These are phyloP conservation scores for Candida railenensis DNA, from an alignment of 805 yeast species.

Conservation along the genomic window DNA sequence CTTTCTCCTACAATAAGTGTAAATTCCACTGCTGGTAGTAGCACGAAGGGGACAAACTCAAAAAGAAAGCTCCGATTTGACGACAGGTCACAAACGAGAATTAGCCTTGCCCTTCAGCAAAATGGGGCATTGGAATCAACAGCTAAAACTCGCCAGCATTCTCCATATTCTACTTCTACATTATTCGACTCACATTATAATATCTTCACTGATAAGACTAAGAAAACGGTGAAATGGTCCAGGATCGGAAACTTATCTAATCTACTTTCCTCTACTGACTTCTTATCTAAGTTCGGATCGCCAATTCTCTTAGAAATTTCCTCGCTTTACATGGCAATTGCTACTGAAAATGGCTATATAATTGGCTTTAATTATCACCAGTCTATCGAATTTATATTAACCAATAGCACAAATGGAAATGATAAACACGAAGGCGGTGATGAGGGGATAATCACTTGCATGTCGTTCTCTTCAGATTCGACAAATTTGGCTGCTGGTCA, in stretches of 20 bases:
- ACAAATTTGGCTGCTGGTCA: slow-evolving; percentile 69
- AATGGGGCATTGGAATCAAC: neutral
- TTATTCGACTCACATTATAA: neutral
- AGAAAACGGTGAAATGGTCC: slow-evolving; percentile 23
- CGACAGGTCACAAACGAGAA: slow-evolving; percentile 35
- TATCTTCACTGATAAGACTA: neutral
- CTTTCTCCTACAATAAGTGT: neutral
- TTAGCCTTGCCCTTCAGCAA: slow-evolving; percentile 18
- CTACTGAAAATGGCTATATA: slow-evolving; percentile 67
- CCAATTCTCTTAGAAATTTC: slow-evolving; percentile 23
- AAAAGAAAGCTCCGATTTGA: slow-evolving; percentile 29
- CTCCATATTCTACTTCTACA: neutral
- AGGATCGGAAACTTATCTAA: slow-evolving; percentile 18
- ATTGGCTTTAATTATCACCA: slow-evolving; percentile 72
- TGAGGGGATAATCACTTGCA: slow-evolving; percentile 30
- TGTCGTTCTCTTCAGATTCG: slow-evolving; percentile 68
- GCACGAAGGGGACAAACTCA: slow-evolving; percentile 3
- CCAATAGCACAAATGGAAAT: slow-evolving; percentile 15
- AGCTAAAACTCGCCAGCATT: neutral
- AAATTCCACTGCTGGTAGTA: neutral
- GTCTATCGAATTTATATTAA: slow-evolving; percentile 43
- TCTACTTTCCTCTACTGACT: slow-evolving; percentile 20
- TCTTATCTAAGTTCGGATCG: slow-evolving; percentile 21
- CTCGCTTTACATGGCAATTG: slow-evolving; percentile 51
- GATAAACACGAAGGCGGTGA: slow-evolving; percentile 16